phyloP scores from a whole-genome alignment of 805 yeast species.

The Candida sithepensis region DNA sequence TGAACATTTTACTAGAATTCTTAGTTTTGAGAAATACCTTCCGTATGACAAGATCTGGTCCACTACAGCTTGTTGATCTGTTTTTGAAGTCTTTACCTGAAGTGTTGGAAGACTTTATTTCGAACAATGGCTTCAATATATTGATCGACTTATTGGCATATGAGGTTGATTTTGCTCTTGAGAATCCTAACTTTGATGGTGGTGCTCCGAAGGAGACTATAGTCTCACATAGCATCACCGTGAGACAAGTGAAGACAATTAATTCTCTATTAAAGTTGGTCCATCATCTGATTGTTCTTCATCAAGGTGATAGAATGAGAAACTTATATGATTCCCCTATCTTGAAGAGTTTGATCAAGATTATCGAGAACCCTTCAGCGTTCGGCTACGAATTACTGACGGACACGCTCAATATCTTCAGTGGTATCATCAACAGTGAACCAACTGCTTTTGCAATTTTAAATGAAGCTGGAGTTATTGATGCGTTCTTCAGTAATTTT shows the following conservation, averaged over 20 bases:
- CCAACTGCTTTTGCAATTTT: constrained; percentile 84
- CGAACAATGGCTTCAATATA: constrained; percentile 59
- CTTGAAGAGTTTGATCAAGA: constrained; percentile 54
- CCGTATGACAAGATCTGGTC: constrained; percentile 59
- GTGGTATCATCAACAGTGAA: constrained; percentile 78
- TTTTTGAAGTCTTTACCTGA: constrained; percentile 44
- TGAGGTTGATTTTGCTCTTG: constrained; percentile 64
- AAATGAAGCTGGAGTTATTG: constrained; percentile 73
- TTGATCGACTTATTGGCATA: constrained; percentile 57
- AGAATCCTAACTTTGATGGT: constrained; percentile 50
- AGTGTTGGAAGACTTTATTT: constrained; percentile 59
- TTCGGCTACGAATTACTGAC: constrained; percentile 70
- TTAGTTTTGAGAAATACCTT: constrained; percentile 48
- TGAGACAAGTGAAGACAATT: constrained; percentile 58
- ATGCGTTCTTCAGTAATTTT: constrained; percentile 57
- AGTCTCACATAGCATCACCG: constrained; percentile 48
- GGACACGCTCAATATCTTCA: constrained; percentile 58
- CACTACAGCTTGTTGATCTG: constrained; percentile 52
- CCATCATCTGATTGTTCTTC: constrained; percentile 60
- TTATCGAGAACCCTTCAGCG: constrained; percentile 50
- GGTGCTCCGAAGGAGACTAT: constrained; percentile 54
- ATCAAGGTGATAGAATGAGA: constrained; percentile 79
- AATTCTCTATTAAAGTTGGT: constrained; percentile 61
- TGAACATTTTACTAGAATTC: constrained; percentile 62
- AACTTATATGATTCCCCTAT: constrained; percentile 83